These are phyloP conservation scores for Barnettozyma hawaiiensis DNA, from an alignment of 1,139 yeast genomes.

Conservation along the genomic window DNA sequence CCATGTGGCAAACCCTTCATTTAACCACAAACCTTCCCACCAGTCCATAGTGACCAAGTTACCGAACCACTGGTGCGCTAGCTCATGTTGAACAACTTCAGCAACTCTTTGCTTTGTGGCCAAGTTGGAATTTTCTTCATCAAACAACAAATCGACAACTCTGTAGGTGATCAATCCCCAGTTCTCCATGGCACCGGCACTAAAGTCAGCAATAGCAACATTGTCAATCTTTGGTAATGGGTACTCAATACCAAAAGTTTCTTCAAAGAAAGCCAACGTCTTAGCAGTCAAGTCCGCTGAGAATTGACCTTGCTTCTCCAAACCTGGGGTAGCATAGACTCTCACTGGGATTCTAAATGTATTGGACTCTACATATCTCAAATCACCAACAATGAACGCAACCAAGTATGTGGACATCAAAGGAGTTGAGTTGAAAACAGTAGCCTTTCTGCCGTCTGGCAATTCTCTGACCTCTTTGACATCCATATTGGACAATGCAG, in stretches of 20 bases:
- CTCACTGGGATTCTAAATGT: conserved; percentile 47
- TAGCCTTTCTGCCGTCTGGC: conserved; percentile 43
- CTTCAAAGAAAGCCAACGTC: conserved; percentile 60
- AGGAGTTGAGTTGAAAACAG: conserved; percentile 54
- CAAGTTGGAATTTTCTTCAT: conserved; percentile 50
- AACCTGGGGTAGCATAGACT: conserved; percentile 69
- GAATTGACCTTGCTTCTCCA: conserved; percentile 53
- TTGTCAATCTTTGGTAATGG: conserved; percentile 71
- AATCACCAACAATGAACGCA: conserved; percentile 76
- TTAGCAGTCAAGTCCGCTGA: conserved; percentile 65
- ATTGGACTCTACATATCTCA: conserved; percentile 58
- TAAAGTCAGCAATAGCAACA: conserved; percentile 69
- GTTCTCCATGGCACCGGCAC: conserved; percentile 82
- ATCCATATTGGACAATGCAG: conserved; percentile 76
- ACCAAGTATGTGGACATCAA: conserved; percentile 70
- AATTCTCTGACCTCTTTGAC: conserved; percentile 45
- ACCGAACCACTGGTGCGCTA: conserved; percentile 86
- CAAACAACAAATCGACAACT: conserved; percentile 60
- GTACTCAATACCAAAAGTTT: conserved; percentile 58
- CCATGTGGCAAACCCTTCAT: conserved; percentile 84
- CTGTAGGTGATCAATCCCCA: conserved; percentile 74
- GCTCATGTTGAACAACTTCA: conserved; percentile 75
- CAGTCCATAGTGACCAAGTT: conserved; percentile 79
- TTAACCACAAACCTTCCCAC: conserved; percentile 84
- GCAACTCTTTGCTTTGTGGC: conserved; percentile 61